Evolutionary conservation across 768 basidiomycete genomes (phyloP).

Genomic region (Strobilomyces echinocephalus): DNA sequence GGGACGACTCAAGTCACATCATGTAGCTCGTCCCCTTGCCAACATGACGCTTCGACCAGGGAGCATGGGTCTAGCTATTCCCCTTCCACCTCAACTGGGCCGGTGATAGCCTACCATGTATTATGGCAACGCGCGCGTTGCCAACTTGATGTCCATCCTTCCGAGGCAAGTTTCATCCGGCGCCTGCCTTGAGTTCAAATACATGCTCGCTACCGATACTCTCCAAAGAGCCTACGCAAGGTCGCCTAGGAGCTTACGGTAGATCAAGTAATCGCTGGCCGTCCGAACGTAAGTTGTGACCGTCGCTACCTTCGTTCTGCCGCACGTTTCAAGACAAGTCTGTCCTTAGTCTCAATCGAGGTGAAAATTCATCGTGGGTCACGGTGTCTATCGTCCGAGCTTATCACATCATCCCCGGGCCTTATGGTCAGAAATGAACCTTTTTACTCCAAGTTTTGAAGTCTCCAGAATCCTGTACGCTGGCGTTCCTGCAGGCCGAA

Average conservation of each 20-base stretch:
- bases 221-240: background rate
- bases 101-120: background rate
- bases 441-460: background rate
- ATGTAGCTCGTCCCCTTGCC: background rate
- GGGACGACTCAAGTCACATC: background rate
- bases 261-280: background rate
- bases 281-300: no score
- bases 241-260: background rate
- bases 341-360: slow-evolving; percentile 11
- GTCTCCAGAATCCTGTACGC: background rate
- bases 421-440: background rate
- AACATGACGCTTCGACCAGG: background rate
- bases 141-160: background rate
- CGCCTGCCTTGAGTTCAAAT: background rate
- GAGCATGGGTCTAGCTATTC: background rate
- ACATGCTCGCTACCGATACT: background rate
- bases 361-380: background rate
- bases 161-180: background rate
- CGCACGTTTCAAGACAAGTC: slow-evolving; percentile 6
- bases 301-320: background rate
- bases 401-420: background rate
- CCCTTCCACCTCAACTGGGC: background rate
- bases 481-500: background rate
- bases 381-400: background rate
- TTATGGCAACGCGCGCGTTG: background rate